These are phyloP conservation scores for Rubus idaeus DNA, from an alignment of 306 rosid species.

Conservation along the genomic window DNA sequence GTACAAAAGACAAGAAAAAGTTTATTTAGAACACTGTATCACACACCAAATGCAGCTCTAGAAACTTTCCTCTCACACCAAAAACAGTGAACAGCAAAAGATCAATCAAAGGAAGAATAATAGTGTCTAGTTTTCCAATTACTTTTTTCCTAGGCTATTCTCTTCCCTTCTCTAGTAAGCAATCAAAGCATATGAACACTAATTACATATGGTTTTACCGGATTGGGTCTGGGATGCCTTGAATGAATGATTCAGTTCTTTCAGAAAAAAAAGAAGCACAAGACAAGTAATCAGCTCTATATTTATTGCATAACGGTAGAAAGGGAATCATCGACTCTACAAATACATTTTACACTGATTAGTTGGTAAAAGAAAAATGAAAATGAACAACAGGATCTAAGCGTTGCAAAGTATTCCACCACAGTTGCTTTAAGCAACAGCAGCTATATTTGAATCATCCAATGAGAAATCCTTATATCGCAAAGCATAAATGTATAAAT, in stretches of 20 bases:
- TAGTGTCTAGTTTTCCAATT: background rate
- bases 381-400: background rate
- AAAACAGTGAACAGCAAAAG: background rate
- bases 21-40: background rate
- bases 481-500: background rate
- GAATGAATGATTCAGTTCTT: background rate
- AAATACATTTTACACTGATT: background rate
- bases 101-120: background rate
- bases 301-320: background rate
- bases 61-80: background rate
- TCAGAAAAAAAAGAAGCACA: background rate
- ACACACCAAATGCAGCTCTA: background rate
- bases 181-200: no score
- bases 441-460: background rate
- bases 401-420: background rate
- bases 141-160: background rate
- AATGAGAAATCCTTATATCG: background rate
- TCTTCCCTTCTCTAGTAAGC: background rate
- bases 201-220: background rate
- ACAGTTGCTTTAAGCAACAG: background rate
- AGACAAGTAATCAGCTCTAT: background rate
- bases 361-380: background rate
- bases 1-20: background rate
- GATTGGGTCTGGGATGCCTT: background rate
- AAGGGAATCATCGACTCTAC: background rate